Base-by-base conservation (phyloP, 139 green algal species). In the Nannochloris sp. region DNA sequence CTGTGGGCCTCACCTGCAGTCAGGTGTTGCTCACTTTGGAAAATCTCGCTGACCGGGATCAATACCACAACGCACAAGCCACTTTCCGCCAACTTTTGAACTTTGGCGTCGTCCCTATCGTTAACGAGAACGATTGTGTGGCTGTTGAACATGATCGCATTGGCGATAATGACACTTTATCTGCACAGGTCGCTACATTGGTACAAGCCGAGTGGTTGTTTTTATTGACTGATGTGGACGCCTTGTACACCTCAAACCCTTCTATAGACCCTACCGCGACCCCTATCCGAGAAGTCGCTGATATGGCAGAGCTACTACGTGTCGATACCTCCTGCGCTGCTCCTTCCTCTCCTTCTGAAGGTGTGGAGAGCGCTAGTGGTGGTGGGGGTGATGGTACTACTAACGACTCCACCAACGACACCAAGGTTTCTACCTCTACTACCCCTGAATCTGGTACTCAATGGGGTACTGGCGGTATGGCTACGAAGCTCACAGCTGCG, bases 71-170 rank as follows among this genome's bases (percentile, higher is more conserved):
- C 72, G 89, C 88, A 23, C 75, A 83, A 15, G 88, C 88, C 74
- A 97, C 91, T 5, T 96, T 97, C 47, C 54, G 76, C 3, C 83
- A 88, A 77, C 80, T 97, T 47, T 75, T 96, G 23, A 60, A 75
- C 8, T 89, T 89, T 24, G 84, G 35, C 23, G 81, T 79, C 6
- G 64, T 97, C 0, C 91, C 91, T 0, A 80, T 97, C 0, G 88
- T 96, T 30, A 97, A 97, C 48, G 91, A 97, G 61, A 97, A 97
- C 64, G 88, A 95, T 78, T 94, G 87, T 5, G 82, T 95, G 13
- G 83, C 85, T 4, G 86, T 93, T 14, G 67, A 83, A 37, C 79
- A 96, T 76, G 78, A 92, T n/a, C 82, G 88, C 12, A 89, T 96
- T 73, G 91, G 91, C 25, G 91, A 97, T 85, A 97, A 97, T 64